Conservation (phyloP, 2,329 filamentous ascomycete species). For the Exophiala alcalophila region DNA sequence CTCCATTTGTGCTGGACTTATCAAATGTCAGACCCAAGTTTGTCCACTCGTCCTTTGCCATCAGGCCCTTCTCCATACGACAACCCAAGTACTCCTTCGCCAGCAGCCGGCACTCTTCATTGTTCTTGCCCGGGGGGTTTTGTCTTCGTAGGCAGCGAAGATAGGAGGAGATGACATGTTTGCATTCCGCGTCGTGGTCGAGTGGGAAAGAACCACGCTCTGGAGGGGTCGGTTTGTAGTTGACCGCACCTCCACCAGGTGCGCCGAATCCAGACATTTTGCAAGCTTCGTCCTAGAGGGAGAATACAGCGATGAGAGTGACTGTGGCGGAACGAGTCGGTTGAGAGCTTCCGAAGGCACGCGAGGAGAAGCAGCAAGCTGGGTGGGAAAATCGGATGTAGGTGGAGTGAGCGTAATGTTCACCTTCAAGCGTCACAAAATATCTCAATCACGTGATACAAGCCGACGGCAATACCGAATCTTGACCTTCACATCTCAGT, state of each 20-base stretch:
- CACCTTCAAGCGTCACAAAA: no score
- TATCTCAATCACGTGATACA: no score
- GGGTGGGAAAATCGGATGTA: no score
- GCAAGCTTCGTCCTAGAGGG: neutral
- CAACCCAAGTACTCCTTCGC: conserved; percentile 88
- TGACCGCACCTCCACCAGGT: conserved; percentile 63
- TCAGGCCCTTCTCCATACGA: conserved; percentile 93
- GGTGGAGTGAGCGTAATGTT: no score
- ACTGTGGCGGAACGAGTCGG: neutral
- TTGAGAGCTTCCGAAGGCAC: no score
- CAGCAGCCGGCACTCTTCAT: conserved; percentile 76
- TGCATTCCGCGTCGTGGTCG: conserved; percentile 96
- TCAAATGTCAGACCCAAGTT: conserved; percentile 77
- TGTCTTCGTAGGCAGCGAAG: conserved; percentile 66
- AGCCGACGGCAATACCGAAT: no score
- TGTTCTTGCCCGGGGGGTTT: conserved; percentile 79
- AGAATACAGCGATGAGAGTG: neutral
- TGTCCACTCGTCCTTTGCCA: conserved; percentile 92
- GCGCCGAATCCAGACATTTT: conserved; percentile 59
- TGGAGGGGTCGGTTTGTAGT: conserved; percentile 69
- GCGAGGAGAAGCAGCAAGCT: no score
- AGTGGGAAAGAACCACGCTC: conserved; percentile 94
- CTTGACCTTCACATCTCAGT: no score
- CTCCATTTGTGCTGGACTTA: no score
- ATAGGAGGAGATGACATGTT: conserved; percentile 79